Base-by-base conservation (phyloP, 2,329 filamentous ascomycete genomes). In the Beauveria australis region DNA sequence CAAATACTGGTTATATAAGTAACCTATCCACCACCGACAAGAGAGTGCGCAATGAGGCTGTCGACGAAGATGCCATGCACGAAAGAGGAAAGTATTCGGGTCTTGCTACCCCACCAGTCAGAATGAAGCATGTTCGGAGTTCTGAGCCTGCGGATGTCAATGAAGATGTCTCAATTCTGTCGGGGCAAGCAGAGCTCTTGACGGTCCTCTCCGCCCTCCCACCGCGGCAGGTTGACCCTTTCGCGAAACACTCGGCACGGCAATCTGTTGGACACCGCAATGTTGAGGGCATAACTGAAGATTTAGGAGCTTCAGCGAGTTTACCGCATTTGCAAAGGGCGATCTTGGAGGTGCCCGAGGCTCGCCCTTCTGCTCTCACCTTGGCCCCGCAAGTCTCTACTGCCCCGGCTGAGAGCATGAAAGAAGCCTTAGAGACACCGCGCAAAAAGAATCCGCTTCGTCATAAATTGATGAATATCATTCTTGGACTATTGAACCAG, bases 401-500 rank as follows among this genome's bases (percentile, higher is more conserved):
- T 24, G 18, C 26, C 3, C 8, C 10, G 14, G 6, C 56, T 18
- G n/a, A 24, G 37, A 44, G 5, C 10, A 40, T 37, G 16, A 53
- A 37, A 41, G 40, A 53, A n/a, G 19, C 16, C 4, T 14, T 10
- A 8, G 41, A 47, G 26, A 44, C 18, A 24, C 41, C 9, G 10
- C 26, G 37, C 12, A 33, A 14, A 6, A 49, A 49, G 26, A 44
- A 52, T 6, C 18, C 33, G 14, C 24, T 24, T 19, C 52, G 51
- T 24, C 33, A 44, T 14, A 18, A 51, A 6, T 19, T 72, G 10
- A 66, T 62, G 22, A 61, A 64, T 24, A 65, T 72, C 10, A 65
- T 75, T 18, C 66, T 69, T 6, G 66, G 68, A 3, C 63, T 72
- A 33, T 64, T 74, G 33, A 64, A 62, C n/a, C 67, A 70, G 37